Percentiles rank a stretch among this genome's conserved stretches.
These are phyloP conservation scores for Sicyos baderoa DNA, from an alignment of 306 rosid species.

Conservation along the genomic window DNA sequence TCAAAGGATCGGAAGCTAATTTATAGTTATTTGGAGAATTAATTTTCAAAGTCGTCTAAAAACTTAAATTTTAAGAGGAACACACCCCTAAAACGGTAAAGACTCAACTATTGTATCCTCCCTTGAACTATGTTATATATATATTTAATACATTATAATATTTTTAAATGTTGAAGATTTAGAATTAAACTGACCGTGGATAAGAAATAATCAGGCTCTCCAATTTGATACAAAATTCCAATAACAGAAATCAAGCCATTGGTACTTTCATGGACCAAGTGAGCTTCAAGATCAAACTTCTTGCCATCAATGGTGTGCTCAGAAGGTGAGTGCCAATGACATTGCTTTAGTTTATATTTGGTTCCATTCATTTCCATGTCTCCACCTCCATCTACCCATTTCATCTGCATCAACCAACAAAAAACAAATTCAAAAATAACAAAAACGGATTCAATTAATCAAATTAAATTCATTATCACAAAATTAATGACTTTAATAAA, in stretches of 20 bases:
- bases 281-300: slow-evolving; percentile 55
- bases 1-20: too few relatives aligned
- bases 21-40: too few relatives aligned
- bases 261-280: slow-evolving; percentile 51
- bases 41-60: too few relatives aligned
- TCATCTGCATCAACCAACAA: slow-evolving; percentile 41
- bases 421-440: too few relatives aligned
- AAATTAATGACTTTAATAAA: too few relatives aligned
- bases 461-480: too few relatives aligned
- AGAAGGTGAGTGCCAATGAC: slow-evolving; percentile 82
- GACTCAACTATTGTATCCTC: too few relatives aligned
- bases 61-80: too few relatives aligned
- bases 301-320: slow-evolving; percentile 61
- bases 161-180: too few relatives aligned
- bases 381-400: slow-evolving; percentile 41
- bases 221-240: slow-evolving; percentile 46
- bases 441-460: too few relatives aligned
- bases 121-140: too few relatives aligned
- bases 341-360: slow-evolving; percentile 38
- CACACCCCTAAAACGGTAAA: too few relatives aligned
- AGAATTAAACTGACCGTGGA: slow-evolving; percentile 3
- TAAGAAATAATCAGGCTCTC: slow-evolving; percentile 45
- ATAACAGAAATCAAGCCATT: slow-evolving; percentile 40
- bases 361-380: slow-evolving; percentile 45
- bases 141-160: neutral